Conservation (phyloP, 176 grass and related monocot species). For the Cenchrus fungigraminus region DNA sequence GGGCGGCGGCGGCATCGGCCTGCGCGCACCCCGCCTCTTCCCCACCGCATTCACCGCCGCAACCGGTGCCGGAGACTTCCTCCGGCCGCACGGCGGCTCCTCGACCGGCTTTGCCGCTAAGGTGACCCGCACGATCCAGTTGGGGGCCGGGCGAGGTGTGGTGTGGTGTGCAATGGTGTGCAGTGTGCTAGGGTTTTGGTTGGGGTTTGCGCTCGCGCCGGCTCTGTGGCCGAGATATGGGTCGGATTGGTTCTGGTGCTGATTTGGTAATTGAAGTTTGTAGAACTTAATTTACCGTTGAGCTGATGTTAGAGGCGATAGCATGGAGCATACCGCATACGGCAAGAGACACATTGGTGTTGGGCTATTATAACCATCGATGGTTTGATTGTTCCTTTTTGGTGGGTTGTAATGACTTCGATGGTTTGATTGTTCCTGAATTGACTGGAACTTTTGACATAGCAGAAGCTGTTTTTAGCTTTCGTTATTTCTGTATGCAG, state of each 20-base stretch:
- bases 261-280: background rate
- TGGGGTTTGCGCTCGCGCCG: background rate
- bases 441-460: background rate
- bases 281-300: background rate
- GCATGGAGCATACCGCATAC: background rate
- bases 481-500: background rate
- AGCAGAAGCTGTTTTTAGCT: background rate
- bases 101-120: conserved; percentile 35
- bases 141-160: background rate
- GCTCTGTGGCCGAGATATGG: background rate
- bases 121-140: conserved; percentile 52
- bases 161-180: background rate
- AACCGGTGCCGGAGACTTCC: conserved; percentile 30
- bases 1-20: conserved; percentile 64
- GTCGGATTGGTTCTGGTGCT: background rate
- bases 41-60: conserved; percentile 47
- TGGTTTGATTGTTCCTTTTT: background rate
- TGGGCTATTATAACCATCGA: background rate
- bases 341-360: background rate
- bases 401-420: background rate
- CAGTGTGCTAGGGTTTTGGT: conserved; percentile 5
- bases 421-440: background rate
- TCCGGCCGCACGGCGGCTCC: conserved; percentile 37
- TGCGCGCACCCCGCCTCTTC: conserved; percentile 46
- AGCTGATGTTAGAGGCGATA: background rate